A percentile compares a stretch with the other conserved stretches of the same genome.
These are phyloP conservation scores for Pyrenula aspistea DNA, from an alignment of 495 filamentous ascomycete genomes.

Conservation along the genomic window DNA sequence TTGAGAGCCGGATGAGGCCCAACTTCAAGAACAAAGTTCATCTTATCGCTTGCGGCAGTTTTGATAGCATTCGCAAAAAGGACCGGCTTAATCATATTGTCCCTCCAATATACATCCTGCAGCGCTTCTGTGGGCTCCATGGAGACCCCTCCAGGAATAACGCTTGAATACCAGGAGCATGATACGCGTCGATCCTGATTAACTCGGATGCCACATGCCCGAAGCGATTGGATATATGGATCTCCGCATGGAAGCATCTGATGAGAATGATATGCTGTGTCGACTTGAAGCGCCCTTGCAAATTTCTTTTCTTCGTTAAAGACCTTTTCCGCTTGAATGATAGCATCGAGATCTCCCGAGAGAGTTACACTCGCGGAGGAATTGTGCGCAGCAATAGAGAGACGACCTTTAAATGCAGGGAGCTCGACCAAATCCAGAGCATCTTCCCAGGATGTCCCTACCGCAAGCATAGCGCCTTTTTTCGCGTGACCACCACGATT, in stretches of 20 bases:
- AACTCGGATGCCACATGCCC: background rate
- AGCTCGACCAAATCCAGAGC: conserved; percentile 8
- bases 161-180: conserved; percentile 15
- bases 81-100: conserved; percentile 46
- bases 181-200: conserved; percentile 5
- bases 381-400: conserved; percentile 40
- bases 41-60: conserved; percentile 19
- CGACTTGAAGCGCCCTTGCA: conserved; percentile 38
- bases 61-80: conserved; percentile 40
- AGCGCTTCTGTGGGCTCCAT: conserved; percentile 2
- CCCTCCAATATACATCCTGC: conserved; percentile 37
- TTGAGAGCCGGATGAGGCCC: conserved; percentile 35
- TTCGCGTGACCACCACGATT: background rate
- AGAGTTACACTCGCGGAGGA: conserved; percentile 47
- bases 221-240: conserved; percentile 7
- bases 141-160: conserved; percentile 6
- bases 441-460: conserved; percentile 7
- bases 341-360: conserved; percentile 40
- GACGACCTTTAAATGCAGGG: conserved; percentile 18
- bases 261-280: conserved; percentile 47
- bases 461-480: conserved; percentile 15
- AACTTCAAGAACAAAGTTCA: conserved; percentile 26
- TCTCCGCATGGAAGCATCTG: conserved; percentile 28
- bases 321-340: conserved; percentile 31
- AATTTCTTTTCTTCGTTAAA: conserved; percentile 34